These are phyloP conservation scores for Thalassiosira exigua DNA, from an alignment of 352 stramenopile genomes.

Conservation along the genomic window DNA sequence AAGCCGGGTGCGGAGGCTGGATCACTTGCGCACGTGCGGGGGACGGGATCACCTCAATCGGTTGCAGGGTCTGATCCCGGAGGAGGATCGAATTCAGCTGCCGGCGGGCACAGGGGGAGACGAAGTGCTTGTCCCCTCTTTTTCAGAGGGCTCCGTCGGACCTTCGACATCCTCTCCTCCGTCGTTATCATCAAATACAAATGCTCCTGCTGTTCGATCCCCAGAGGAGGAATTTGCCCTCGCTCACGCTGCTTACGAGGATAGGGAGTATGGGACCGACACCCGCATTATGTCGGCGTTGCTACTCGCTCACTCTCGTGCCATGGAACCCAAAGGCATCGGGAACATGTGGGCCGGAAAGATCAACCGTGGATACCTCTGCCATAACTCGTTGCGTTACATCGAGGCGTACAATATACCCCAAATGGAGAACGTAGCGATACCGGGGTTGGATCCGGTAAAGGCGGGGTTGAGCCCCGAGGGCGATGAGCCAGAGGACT, in stretches of 20 bases:
- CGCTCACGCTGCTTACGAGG: constrained; percentile 64
- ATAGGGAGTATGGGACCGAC: constrained; percentile 80
- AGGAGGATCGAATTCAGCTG: constrained; percentile 9
- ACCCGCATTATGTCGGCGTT: constrained; percentile 71
- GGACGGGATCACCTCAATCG: constrained; percentile 67
- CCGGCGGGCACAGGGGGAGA: neutral
- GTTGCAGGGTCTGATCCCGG: constrained; percentile 57
- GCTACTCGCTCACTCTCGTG: constrained; percentile 72
- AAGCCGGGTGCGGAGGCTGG: constrained; percentile 72
- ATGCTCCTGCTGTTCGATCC: constrained; percentile 23
- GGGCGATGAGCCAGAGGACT: constrained; percentile 42
- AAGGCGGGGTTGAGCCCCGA: constrained; percentile 54
- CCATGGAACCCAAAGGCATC: constrained; percentile 70
- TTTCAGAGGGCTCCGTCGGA: too few relatives aligned
- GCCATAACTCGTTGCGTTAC: constrained; percentile 73
- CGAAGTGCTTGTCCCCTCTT: too few relatives aligned
- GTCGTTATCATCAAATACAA: neutral
- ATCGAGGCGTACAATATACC: constrained; percentile 70
- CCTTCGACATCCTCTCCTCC: neutral
- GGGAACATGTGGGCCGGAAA: constrained; percentile 77
- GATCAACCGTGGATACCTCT: constrained; percentile 80
- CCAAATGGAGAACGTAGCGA: constrained; percentile 69
- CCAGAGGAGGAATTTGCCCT: constrained; percentile 51
- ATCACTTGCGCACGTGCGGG: constrained; percentile 81
- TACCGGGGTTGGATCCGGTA: constrained; percentile 64